Base-by-base conservation (phyloP, 805 yeast species). In the Schizosaccharomyces osmophilus region DNA sequence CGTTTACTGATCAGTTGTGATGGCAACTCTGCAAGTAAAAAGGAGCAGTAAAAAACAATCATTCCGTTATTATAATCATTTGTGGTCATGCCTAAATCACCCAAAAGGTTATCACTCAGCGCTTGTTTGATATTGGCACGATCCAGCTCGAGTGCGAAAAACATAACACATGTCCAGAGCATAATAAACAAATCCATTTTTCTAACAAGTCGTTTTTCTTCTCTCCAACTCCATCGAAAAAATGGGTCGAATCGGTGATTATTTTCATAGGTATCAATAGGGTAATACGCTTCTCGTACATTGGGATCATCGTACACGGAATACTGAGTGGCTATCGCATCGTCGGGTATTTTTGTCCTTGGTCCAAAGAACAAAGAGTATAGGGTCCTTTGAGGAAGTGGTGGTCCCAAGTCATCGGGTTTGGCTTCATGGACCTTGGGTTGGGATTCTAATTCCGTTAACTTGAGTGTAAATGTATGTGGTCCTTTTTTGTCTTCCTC, bases 1-100 rank as follows among this genome's bases (percentile, higher is more conserved):
- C 74, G 75, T 68, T 83, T 82, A n/a, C 84, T 78, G 41, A 82
- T 73, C 64, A 82, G 72, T 67, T 82, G 85, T 1, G 85, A 81
- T 0, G 87, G 87, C 13, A 82, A 68, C 68, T 83, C 87, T 19
- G 83, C 78, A 26, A 71, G 66, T 61, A 82, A 68, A 66, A 83
- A 82, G 58, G 78, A 73, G 5, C 80, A 72, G 63, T 74, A 72
- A 65, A 77, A 77, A 51, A 82, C 73, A 3, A 83, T 80, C 63
- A 74, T 76, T 51, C 84, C 86, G 54, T 71, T 65, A 67, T 82
- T 82, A 67, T 74, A 80, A 62, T 81, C 78, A 65, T 78, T 70
- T 5, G 83, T 80, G n/a, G 76, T 76, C 66, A 81, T 66, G 0
- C 71, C 68, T 62, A 82, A 70, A 64, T 81, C 83, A 0, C 69